Percentiles rank a stretch among this genome's conserved stretches.
These are phyloP conservation scores for Aspergillus pseudoterreus DNA, from an alignment of 2,329 filamentous ascomycete genomes.

Conservation along the genomic window DNA sequence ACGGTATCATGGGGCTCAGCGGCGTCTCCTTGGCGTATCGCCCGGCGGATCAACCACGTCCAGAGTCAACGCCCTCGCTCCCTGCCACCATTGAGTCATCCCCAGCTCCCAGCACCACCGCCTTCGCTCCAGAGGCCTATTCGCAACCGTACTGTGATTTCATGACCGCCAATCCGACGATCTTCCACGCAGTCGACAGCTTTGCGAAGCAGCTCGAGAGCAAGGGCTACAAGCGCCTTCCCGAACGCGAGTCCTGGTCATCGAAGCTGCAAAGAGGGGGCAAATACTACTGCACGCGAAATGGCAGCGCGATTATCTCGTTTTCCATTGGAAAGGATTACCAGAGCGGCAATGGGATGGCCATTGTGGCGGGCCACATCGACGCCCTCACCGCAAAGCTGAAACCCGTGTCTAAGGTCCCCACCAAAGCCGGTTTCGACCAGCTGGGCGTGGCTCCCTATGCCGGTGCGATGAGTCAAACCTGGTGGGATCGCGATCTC, in stretches of 20 bases:
- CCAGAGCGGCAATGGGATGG: constrained; percentile 77
- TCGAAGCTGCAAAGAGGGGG: constrained; percentile 70
- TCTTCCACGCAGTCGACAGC: constrained; percentile 83
- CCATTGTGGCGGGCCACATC: constrained; percentile 86
- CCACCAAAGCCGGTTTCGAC: constrained; percentile 78
- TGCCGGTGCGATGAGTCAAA: constrained; percentile 78
- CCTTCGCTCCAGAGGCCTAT: constrained; percentile 56
- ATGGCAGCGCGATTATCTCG: constrained; percentile 79
- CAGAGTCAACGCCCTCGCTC: constrained; percentile 17
- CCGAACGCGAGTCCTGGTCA: constrained; percentile 74
- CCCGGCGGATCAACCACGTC: constrained; percentile 21
- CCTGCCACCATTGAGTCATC: constrained; percentile 9
- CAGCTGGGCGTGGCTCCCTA: constrained; percentile 93
- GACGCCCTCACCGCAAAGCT: constrained; percentile 86
- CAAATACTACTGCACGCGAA: constrained; percentile 85
- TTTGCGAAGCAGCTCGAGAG: constrained; percentile 69
- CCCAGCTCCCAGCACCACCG: constrained; percentile 12
- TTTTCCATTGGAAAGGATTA: constrained; percentile 81
- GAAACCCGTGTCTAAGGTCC: constrained; percentile 84
- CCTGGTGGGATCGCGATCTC: constrained; percentile 97
- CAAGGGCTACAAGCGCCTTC: constrained; percentile 71
- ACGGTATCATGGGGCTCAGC: constrained; percentile 21
- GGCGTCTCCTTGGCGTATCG: constrained; percentile 28
- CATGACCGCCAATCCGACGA: constrained; percentile 82
- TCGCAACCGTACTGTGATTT: constrained; percentile 84